A percentile compares a stretch with the other conserved stretches of the same genome.
These are phyloP conservation scores for Reticulascus tulasneorum DNA, from an alignment of 2,329 filamentous ascomycete species.

Conservation along the genomic window DNA sequence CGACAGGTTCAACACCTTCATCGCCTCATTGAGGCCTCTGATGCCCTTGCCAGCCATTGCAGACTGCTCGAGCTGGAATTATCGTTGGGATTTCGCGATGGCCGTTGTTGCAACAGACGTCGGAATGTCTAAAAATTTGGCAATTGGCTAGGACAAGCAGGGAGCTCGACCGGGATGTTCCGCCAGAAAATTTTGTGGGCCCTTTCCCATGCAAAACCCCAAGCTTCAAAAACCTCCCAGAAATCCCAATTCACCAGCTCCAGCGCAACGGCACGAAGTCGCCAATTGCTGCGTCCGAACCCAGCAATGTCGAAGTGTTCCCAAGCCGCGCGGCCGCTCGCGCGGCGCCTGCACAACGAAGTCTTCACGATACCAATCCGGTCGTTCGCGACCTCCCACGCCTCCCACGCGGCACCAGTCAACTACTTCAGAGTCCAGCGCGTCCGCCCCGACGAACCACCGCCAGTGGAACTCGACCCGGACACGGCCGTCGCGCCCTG, in stretches of 20 bases:
- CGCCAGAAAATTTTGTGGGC: too few species aligned
- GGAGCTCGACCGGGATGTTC: too few species aligned
- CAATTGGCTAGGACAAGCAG: too few species aligned
- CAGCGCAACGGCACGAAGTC: too few species aligned
- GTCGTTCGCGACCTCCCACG: conserved; percentile 28
- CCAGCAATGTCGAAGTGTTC: conserved; percentile 55
- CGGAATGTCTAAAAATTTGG: too few species aligned
- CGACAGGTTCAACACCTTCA: conserved; percentile 45
- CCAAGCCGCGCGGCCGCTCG: conserved; percentile 53
- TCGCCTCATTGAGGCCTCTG: conserved; percentile 49
- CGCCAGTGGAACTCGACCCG: conserved; percentile 55
- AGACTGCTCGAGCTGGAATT: conserved; percentile 1
- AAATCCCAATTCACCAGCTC: too few species aligned
- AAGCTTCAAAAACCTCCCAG: too few species aligned
- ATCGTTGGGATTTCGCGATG: conserved; percentile 2
- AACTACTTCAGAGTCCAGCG: conserved; percentile 16
- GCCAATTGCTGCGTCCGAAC: too few species aligned
- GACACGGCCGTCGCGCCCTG: conserved; percentile 60
- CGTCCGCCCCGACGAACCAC: conserved; percentile 15
- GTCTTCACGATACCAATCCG: conserved; percentile 24
- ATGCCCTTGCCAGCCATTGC: conserved; percentile 44
- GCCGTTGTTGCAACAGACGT: too few species aligned
- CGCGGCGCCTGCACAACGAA: conserved; percentile 47
- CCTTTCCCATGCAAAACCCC: too few species aligned
- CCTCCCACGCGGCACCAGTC: conserved; percentile 26